Evolutionary conservation across 805 yeast species (phyloP).

Genomic region (Candida ovalis): DNA sequence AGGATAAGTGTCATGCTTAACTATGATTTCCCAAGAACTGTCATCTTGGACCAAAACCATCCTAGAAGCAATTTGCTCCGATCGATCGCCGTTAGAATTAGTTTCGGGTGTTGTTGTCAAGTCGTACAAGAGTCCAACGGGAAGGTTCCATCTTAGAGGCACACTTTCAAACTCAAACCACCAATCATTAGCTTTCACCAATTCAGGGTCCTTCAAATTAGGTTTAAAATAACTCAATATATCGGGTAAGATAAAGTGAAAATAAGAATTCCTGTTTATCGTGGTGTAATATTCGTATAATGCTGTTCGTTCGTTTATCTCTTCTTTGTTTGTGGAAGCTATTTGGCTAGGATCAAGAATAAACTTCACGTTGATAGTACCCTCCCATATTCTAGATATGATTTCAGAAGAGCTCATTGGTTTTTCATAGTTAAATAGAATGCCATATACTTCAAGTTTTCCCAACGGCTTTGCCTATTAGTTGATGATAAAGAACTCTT

Average conservation of each 20-base stretch:
- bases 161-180: slow-evolving; percentile 69
- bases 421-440: background rate
- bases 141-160: slow-evolving; percentile 75
- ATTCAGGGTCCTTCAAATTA: slow-evolving; percentile 21
- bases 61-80: background rate
- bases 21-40: slow-evolving; percentile 41
- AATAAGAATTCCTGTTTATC: slow-evolving; percentile 46
- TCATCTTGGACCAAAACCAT: slow-evolving; percentile 5
- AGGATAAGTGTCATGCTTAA: slow-evolving; percentile 44
- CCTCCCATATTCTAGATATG: slow-evolving; percentile 46
- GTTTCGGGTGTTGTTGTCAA: slow-evolving; percentile 5
- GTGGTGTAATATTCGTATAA: slow-evolving; percentile 14
- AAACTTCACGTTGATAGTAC: slow-evolving; percentile 44
- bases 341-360: slow-evolving; percentile 21
- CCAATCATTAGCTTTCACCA: slow-evolving; percentile 26
- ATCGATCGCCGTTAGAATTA: background rate
- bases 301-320: background rate
- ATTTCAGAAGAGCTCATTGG: slow-evolving; percentile 30
- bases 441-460: too few relatives aligned
- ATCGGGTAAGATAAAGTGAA: slow-evolving; percentile 39
- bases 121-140: slow-evolving; percentile 68
- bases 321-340: slow-evolving; percentile 19
- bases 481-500: too few relatives aligned
- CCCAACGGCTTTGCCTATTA: too few relatives aligned
- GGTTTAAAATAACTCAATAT: slow-evolving; percentile 38